These are phyloP conservation scores for Aspergillus carlsbadensis DNA, from an alignment of 495 filamentous ascomycete species.

Conservation along the genomic window DNA sequence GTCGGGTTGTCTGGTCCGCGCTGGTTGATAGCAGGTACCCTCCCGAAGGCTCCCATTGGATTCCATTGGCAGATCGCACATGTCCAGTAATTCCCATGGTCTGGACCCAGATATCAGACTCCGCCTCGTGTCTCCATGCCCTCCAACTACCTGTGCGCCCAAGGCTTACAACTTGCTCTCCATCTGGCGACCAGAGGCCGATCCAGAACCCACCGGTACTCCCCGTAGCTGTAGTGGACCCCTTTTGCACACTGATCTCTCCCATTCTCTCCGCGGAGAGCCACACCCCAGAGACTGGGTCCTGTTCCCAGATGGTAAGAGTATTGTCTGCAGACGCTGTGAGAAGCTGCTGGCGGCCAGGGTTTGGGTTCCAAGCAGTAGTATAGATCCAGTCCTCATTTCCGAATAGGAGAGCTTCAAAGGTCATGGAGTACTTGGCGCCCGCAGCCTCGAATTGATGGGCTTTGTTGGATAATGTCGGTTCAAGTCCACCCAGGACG, in stretches of 20 bases:
- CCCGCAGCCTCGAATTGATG: conserved; percentile 63
- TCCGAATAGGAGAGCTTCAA: conserved; percentile 90
- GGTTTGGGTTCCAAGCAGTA: conserved; percentile 65
- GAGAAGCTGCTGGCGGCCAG: conserved; percentile 66
- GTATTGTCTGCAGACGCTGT: conserved; percentile 95
- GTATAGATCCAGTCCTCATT: conserved; percentile 99
- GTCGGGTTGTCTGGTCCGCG: conserved; percentile 90
- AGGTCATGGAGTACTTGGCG: conserved; percentile 74
- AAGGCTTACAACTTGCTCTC: conserved; percentile 70
- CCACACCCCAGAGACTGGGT: conserved; percentile 84
- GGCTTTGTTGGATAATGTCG: conserved; percentile 78
- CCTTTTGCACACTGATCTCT: conserved; percentile 90
- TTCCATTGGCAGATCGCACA: conserved; percentile 70
- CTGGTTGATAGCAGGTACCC: conserved; percentile 85
- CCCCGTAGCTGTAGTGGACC: conserved; percentile 91
- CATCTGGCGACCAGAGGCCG: conserved; percentile 85
- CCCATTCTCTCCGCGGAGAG: conserved; percentile 79
- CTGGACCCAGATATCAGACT: conserved; percentile 69
- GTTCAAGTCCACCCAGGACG: conserved; percentile 59
- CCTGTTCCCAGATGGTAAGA: conserved; percentile 85
- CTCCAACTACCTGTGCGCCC: conserved; percentile 94
- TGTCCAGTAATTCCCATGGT: conserved; percentile 80
- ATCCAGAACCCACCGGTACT: conserved; percentile 96
- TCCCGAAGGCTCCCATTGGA: conserved; percentile 82
- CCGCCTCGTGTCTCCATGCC: conserved; percentile 61